Evolutionary conservation across 805 yeast species (phyloP).

Genomic region (Maudiozyma pseudohumilis): DNA sequence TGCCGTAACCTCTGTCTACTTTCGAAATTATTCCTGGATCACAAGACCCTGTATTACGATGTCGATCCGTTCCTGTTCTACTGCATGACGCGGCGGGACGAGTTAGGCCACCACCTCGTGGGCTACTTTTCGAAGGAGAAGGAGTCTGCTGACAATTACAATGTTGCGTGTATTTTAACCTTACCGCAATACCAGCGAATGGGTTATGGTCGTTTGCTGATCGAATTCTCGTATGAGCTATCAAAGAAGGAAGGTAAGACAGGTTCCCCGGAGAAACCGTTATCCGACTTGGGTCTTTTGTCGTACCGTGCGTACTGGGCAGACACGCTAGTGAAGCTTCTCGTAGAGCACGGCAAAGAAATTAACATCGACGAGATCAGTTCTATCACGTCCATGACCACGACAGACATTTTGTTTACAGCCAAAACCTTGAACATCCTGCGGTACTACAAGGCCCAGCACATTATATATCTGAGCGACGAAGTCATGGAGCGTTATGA

Average conservation of each 20-base stretch:
- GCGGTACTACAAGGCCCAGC: constrained; percentile 91
- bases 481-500: constrained; percentile 72
- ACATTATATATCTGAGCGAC: constrained; percentile 76
- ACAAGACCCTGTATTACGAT: constrained; percentile 91
- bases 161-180: constrained; percentile 93
- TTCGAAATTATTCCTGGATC: constrained; percentile 87
- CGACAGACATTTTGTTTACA: constrained; percentile 90
- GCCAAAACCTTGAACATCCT: constrained; percentile 84
- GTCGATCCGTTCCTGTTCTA: constrained; percentile 96
- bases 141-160: constrained; percentile 89
- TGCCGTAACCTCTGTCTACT: constrained; percentile 88
- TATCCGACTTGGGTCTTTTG: constrained; percentile 85
- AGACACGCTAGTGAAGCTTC: constrained; percentile 65
- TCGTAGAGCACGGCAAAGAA: constrained; percentile 56
- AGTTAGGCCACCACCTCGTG: constrained; percentile 87
- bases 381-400: constrained; percentile 82
- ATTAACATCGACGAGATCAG: constrained; percentile 88
- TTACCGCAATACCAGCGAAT: constrained; percentile 92
- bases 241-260: constrained; percentile 80
- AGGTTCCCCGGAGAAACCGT: constrained; percentile 96
- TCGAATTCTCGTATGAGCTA: constrained; percentile 87
- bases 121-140: constrained; percentile 97
- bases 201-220: constrained; percentile 86
- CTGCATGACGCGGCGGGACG: constrained; percentile 87
- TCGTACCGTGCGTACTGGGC: constrained; percentile 97